Base-by-base conservation (phyloP, 1,284 basidiomycete genomes). In the Ceratobasidium sp. region DNA sequence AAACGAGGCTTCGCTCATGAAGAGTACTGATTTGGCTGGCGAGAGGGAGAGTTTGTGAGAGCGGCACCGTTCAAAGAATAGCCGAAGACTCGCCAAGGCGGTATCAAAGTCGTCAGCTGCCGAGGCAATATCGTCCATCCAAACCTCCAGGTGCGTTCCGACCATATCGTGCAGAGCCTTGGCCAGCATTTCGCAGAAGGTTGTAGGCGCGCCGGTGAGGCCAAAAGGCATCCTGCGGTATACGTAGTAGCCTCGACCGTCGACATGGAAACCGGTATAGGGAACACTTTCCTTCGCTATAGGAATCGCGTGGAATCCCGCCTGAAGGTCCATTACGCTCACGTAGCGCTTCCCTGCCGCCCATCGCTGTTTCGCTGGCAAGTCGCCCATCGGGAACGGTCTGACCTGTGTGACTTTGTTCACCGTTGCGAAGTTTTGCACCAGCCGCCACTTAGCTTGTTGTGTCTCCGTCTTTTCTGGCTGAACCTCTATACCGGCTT, bases 101-200 rank as follows among this genome's bases (percentile, higher is more conserved):
- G 14, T 1, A 5, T 34, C 55, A 30, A 75, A 75, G 21, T 64
- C 48, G 26, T 72, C 59, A 1, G 52, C 69, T 43, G 69, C 48
- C 8, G 55, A 18, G 16, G 69, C 71, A 0, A 75, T 26, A 32
- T 75, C 73, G 43, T 75, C 74, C 74, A 75, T 75, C 73, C 74
- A 73, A 1, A 39, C 46, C 16, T 72, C 69, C 21, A 65, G 23
- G 3, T 64, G 59, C 26, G 21, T 45, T 1, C 71, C 61, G 10
- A 75, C 23, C 18, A 74, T 43, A 14, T 74, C 69, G n/a, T 57
- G 59, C 32, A 74, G 70, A 3, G 73, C 65, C 16, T 26, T 41
- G 0, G 57, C 48, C 21, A 74, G 18, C 55, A 71, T 73, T 26
- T 72, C 52, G 45, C 71, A 57, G 34, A 74, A 72, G 18, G 69